Base-by-base conservation (phyloP, 2,329 filamentous ascomycete genomes). In the Atkinsonella texensis region DNA sequence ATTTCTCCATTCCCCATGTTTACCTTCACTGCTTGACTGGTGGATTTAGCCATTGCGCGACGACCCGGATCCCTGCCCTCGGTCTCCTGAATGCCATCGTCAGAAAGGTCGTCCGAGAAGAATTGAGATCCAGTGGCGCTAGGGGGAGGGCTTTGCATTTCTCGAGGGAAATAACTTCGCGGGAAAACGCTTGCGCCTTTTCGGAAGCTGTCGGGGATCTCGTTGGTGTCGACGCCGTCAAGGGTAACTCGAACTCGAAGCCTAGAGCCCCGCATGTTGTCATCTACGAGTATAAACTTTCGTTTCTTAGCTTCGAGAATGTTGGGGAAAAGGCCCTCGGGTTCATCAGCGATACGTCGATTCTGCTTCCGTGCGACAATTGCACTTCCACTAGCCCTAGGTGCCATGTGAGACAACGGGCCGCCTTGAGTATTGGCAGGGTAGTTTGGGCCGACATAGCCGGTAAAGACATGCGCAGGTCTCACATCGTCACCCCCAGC, bases 261-360 rank as follows among this genome's bases (percentile, higher is more conserved):
- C 42, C 89, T 81, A 48, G 81, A 84, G 49, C 85, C 85, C 38
- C 88, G 84, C 55, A 89, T 85, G 49, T 81, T 83, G 66, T 97
- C 91, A 58, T 96, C 90, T 31, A 97, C 89, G 10, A 97, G 80
- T 59, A 97, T 95, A 68, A 97, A 97, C 69, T 96, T 97, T 64
- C 91, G 85, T 63, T 89, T 88, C 72, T 95, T 95, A 49, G 85
- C 83, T 62, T 93, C 89, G 1, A 90, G 89, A 49, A 95, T 79
- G 58, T 93, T 85, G 47, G 89, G 88, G 66, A 96, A 96, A 44
- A 96, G 79, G 47, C 83, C 81, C 15, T 82, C 78, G 49, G 84
- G 72, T 55, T 80, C 77, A 60, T 83, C 74, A 55, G 76, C 73
- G 53, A 77, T 74, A 57, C 77, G 69, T 47, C 62, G 63, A 55